Evolutionary conservation across 306 rosid species (phyloP).

Genomic region (Rosa lucieae): DNA sequence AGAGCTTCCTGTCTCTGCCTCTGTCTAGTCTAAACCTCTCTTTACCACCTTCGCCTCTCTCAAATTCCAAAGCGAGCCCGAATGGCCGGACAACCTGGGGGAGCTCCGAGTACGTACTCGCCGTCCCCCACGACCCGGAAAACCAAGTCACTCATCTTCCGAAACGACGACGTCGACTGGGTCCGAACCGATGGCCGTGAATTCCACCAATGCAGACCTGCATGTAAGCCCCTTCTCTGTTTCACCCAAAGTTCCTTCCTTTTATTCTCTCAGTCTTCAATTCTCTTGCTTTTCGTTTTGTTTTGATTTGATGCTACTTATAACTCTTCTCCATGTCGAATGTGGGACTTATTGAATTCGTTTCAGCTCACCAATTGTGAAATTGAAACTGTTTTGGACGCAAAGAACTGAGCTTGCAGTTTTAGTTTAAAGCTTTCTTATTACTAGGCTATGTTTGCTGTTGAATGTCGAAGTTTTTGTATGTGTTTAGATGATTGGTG

Average conservation of each 20-base stretch:
- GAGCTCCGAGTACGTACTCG: constrained; percentile 61
- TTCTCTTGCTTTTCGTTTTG: background rate
- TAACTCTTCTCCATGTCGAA: too few species aligned
- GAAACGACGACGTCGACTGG: constrained; percentile 53
- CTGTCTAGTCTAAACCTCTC: too few species aligned
- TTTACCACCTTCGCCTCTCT: too few species aligned
- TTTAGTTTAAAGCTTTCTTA: background rate
- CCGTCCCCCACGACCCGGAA: constrained; percentile 57
- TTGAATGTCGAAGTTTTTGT: too few species aligned
- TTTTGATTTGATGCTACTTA: background rate
- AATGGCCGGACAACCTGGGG: constrained; percentile 55
- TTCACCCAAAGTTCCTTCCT: background rate
- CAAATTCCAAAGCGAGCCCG: too few species aligned
- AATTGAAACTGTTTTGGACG: background rate
- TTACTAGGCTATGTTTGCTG: too few species aligned
- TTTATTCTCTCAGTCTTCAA: background rate
- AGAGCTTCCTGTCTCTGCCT: too few species aligned
- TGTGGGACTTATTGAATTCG: background rate
- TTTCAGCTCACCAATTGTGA: background rate
- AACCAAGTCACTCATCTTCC: constrained; percentile 36
- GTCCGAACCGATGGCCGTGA: constrained; percentile 82
- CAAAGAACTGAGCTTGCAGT: constrained; percentile 17
- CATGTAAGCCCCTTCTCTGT: constrained; percentile 43
- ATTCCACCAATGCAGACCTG: constrained; percentile 90
- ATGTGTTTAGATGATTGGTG: too few species aligned